These are phyloP conservation scores for Plasmodium ovale DNA, from an alignment of 169 alveolate genomes.

Conservation along the genomic window DNA sequence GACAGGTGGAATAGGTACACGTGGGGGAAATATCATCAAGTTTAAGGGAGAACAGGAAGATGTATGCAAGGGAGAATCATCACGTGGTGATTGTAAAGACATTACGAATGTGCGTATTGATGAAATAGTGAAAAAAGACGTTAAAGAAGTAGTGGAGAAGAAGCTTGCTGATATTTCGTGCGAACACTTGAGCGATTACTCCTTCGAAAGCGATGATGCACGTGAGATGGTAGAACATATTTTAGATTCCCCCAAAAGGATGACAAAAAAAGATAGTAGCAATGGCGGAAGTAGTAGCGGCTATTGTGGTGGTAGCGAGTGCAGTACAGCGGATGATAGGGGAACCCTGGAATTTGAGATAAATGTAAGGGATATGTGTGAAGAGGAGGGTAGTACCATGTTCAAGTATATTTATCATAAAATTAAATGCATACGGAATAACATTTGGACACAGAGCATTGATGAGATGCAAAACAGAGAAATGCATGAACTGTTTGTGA, in stretches of 20 bases:
- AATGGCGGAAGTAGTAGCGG: neutral
- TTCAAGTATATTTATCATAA: constrained; percentile 45
- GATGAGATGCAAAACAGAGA: constrained; percentile 43
- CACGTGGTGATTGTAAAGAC: too few species aligned
- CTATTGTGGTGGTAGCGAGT: neutral
- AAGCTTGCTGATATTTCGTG: neutral
- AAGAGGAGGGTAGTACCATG: constrained; percentile 1
- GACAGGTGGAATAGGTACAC: too few species aligned
- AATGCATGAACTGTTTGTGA: constrained; percentile 12
- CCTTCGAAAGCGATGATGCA: constrained; percentile 51
- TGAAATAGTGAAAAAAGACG: constrained; percentile 1
- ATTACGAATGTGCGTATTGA: neutral
- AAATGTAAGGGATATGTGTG: neutral
- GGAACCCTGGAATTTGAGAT: constrained; percentile 38
- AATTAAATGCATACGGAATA: constrained; percentile 45
- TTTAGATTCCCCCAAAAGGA: neutral
- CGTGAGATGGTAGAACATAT: constrained; percentile 7
- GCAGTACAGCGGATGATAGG: neutral
- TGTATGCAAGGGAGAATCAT: neutral
- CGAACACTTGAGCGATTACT: constrained; percentile 32
- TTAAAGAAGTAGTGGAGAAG: constrained; percentile 14
- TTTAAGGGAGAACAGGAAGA: neutral
- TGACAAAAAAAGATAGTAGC: neutral
- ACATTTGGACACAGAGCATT: constrained; percentile 41
- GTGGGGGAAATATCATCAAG: too few species aligned